phyloP scores from a whole-genome alignment of 768 basidiomycete species.

The Termitomyces heimii region DNA sequence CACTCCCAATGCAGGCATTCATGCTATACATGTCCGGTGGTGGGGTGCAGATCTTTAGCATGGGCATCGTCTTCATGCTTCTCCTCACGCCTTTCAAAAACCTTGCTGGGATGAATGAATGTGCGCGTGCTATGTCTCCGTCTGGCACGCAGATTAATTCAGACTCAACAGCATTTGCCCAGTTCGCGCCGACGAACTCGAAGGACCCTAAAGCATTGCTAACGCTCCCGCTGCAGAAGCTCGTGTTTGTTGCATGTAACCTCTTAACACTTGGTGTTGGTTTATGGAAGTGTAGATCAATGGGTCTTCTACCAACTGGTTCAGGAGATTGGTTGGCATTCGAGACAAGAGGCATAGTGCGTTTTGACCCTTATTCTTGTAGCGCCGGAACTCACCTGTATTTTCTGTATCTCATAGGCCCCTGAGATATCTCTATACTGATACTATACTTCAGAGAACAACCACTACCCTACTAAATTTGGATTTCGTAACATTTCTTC shows the following conservation, averaged over 20 bases:
- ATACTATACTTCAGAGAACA: neutral
- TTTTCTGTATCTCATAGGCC: slow-evolving; percentile 1
- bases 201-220: slow-evolving; percentile 37
- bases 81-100: slow-evolving; percentile 85
- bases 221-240: slow-evolving; percentile 64
- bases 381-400: neutral
- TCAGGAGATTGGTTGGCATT: slow-evolving; percentile 96
- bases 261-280: slow-evolving; percentile 76
- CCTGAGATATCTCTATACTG: slow-evolving; percentile 12
- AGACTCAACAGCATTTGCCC: slow-evolving; percentile 52
- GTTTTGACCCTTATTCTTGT: slow-evolving; percentile 18
- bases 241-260: slow-evolving; percentile 69
- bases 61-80: slow-evolving; percentile 94
- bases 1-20: slow-evolving; percentile 93
- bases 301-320: slow-evolving; percentile 88
- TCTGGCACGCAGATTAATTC: neutral
- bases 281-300: slow-evolving; percentile 87
- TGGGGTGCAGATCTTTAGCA: slow-evolving; percentile 93
- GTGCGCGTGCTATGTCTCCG: slow-evolving; percentile 37
- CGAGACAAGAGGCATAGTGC: slow-evolving; percentile 69
- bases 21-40: slow-evolving; percentile 99
- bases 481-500: neutral
- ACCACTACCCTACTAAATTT: neutral
- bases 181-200: slow-evolving; percentile 65
- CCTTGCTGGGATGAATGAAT: slow-evolving; percentile 67